A percentile compares a stretch with the other conserved stretches of the same genome.
Conservation (phyloP, 306 rosid genomes). For the Quercus alba region DNA sequence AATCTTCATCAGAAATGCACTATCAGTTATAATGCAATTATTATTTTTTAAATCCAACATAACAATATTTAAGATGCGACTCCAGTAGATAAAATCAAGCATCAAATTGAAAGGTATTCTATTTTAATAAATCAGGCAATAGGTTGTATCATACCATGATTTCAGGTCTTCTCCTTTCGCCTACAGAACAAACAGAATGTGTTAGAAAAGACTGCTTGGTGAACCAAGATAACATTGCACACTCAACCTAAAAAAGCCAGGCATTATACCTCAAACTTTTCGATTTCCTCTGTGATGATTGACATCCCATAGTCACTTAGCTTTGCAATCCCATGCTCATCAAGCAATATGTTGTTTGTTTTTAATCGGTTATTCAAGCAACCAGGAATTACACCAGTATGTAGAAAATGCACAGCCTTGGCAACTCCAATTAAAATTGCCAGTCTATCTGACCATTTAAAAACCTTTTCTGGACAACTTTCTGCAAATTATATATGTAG, state of each 20-base stretch:
- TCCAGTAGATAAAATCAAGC: neutral
- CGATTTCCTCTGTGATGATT: conserved; percentile 53
- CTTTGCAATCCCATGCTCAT: conserved; percentile 72
- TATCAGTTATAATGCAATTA: neutral
- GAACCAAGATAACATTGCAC: neutral
- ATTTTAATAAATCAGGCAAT: neutral
- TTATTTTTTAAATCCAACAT: neutral
- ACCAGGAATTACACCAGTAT: conserved; percentile 77
- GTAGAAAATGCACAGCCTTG: conserved; percentile 82
- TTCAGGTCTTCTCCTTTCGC: conserved; percentile 52
- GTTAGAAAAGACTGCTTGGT: conserved; percentile 24
- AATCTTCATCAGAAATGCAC: neutral
- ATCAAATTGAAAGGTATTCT: neutral
- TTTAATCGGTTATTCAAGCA: conserved; percentile 63
- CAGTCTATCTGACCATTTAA: conserved; percentile 84
- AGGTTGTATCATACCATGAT: conserved; percentile 49
- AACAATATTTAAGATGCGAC: neutral
- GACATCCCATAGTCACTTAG: conserved; percentile 87
- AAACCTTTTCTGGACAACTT: conserved; percentile 49
- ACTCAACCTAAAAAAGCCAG: conserved; percentile 8
- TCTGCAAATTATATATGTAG: conserved; percentile 36
- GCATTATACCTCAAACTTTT: conserved; percentile 54
- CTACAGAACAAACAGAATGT: conserved; percentile 38
- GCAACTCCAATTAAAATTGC: conserved; percentile 78
- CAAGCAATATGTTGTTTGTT: conserved; percentile 69